phyloP scores from a whole-genome alignment of 257 asterid species.

The Coffea eugenioides region DNA sequence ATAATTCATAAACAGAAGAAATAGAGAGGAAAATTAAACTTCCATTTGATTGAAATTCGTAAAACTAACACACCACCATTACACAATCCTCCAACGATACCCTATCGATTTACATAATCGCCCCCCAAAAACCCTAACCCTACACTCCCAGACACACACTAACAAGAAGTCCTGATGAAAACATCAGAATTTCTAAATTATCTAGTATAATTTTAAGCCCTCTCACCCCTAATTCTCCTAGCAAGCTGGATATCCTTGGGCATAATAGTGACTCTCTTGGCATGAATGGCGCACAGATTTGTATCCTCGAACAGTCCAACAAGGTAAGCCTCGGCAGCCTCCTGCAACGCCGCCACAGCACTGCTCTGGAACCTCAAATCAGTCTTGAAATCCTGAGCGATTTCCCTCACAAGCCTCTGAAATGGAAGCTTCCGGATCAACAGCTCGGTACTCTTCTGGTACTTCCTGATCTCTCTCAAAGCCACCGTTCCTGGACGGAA shows the following conservation, averaged over 20 bases:
- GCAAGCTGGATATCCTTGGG: conserved; percentile 23
- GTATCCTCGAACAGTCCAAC: conserved; percentile 24
- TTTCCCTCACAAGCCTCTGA: conserved; percentile 24
- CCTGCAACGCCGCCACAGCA: conserved; percentile 25
- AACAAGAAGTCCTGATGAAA: neutral
- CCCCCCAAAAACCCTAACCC: neutral
- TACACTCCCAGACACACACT: neutral
- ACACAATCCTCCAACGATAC: neutral
- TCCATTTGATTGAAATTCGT: conserved; percentile 2
- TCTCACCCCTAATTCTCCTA: conserved; percentile 22
- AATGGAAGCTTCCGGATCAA: conserved; percentile 20
- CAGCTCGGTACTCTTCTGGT: conserved; percentile 20
- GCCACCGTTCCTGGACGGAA: conserved; percentile 25
- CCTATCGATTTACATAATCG: neutral
- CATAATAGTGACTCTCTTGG: conserved; percentile 21
- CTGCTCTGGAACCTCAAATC: conserved; percentile 27
- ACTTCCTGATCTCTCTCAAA: conserved; percentile 20
- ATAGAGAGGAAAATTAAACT: neutral
- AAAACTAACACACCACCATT: neutral
- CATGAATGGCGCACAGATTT: conserved; percentile 20
- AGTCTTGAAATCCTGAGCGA: conserved; percentile 22
- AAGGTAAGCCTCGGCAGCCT: conserved; percentile 20
- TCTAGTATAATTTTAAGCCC: neutral
- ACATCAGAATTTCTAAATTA: no score
- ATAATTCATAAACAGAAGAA: no score